phyloP scores from a whole-genome alignment of 768 basidiomycete species.

The Pholiota microspora region DNA sequence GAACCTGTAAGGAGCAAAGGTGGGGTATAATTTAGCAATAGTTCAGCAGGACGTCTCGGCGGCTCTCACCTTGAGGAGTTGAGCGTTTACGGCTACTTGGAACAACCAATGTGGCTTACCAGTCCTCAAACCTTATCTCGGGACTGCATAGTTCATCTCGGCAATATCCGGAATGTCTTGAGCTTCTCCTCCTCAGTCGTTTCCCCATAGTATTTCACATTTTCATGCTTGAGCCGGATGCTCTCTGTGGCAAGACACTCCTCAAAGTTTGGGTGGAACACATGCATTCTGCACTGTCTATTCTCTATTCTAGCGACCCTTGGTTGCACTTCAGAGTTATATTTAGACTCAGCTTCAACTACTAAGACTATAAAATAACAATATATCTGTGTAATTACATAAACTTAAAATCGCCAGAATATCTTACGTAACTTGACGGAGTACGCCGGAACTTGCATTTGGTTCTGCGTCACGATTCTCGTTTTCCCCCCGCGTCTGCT shows the following conservation, averaged over 20 bases:
- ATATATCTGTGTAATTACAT: neutral
- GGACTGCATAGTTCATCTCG: slow-evolving; percentile 43
- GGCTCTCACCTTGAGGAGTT: slow-evolving; percentile 49
- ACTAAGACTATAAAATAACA: neutral
- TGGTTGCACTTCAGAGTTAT: neutral
- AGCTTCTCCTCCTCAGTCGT: neutral
- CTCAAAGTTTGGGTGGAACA: neutral
- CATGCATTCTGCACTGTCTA: neutral
- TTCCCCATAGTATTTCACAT: neutral
- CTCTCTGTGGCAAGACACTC: neutral
- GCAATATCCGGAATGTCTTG: slow-evolving; percentile 29
- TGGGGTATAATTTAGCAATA: slow-evolving; percentile 24
- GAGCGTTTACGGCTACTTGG: slow-evolving; percentile 42
- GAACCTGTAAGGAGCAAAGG: slow-evolving; percentile 23
- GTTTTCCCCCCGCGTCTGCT: slow-evolving; percentile 14
- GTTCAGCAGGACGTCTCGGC: slow-evolving; percentile 21
- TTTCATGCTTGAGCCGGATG: no score
- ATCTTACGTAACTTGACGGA: slow-evolving; percentile 16
- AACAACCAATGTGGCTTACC: slow-evolving; percentile 41
- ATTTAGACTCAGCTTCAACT: slow-evolving; percentile 4
- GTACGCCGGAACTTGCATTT: slow-evolving; percentile 13
- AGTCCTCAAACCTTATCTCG: slow-evolving; percentile 38
- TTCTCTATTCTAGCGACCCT: neutral
- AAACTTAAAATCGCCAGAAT: neutral
- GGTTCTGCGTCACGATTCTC: slow-evolving; percentile 15